These are phyloP conservation scores for Zygosaccharomyces pseudobailii DNA, from an alignment of 1,139 yeast genomes.

Conservation along the genomic window DNA sequence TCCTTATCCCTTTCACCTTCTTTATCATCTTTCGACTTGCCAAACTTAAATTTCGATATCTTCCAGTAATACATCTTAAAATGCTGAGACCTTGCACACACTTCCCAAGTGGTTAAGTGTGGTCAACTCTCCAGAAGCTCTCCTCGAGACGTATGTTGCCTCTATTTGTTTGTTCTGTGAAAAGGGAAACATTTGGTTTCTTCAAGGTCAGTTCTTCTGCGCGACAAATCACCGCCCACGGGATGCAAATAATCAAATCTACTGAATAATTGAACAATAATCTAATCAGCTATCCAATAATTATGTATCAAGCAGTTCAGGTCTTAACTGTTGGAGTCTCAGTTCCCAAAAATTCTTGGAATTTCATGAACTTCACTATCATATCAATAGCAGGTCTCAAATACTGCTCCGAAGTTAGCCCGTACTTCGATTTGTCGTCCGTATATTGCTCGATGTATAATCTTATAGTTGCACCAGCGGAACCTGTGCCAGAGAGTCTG, in stretches of 20 bases:
- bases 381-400: constrained; percentile 57
- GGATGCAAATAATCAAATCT: neutral
- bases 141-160: neutral
- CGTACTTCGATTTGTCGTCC: constrained; percentile 49
- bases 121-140: neutral
- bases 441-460: constrained; percentile 85
- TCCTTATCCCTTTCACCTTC: constrained; percentile 21
- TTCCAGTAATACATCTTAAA: constrained; percentile 32
- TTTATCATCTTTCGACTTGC: constrained; percentile 31
- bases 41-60: constrained; percentile 32
- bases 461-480: constrained; percentile 96
- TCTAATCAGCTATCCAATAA: neutral
- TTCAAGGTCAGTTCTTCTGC: neutral
- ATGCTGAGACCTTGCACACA: neutral
- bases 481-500: constrained; percentile 95
- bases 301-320: constrained; percentile 27
- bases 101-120: neutral
- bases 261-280: neutral
- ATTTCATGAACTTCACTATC: constrained; percentile 64
- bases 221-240: neutral
- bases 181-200: neutral
- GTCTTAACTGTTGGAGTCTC: constrained; percentile 89
- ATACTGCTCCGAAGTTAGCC: constrained; percentile 60
- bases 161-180: neutral
- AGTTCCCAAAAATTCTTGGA: constrained; percentile 72